These are phyloP conservation scores for Sphaerobolus stellatus DNA, from an alignment of 1,284 basidiomycete species.

Conservation along the genomic window DNA sequence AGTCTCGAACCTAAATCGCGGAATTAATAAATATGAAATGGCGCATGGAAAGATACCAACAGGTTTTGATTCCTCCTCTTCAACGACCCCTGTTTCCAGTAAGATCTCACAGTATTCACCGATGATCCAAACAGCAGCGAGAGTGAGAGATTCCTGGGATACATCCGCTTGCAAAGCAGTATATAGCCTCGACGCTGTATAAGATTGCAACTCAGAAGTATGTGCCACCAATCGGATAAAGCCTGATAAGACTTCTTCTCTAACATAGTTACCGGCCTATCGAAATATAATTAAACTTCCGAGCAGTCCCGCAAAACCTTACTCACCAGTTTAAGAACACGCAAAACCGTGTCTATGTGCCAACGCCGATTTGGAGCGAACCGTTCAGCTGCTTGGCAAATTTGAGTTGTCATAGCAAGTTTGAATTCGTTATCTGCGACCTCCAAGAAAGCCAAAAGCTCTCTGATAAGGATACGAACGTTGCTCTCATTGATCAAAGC, in stretches of 20 bases:
- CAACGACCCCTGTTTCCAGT: conserved; percentile 85
- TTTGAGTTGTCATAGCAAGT: conserved; percentile 95
- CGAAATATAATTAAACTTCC: background rate
- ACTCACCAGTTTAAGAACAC: conserved; percentile 87
- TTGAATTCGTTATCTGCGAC: conserved; percentile 99
- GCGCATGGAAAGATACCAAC: conserved; percentile 39
- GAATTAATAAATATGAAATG: background rate
- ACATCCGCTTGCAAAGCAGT: conserved; percentile 87
- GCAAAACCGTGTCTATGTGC: conserved; percentile 97
- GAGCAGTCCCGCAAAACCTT: background rate
- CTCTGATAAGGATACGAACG: conserved; percentile 88
- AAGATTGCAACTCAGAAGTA: conserved; percentile 95
- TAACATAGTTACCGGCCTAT: conserved; percentile 97
- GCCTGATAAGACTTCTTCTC: conserved; percentile 93
- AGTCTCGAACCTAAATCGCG: conserved; percentile 63
- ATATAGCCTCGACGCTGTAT: conserved; percentile 93
- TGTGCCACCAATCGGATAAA: conserved; percentile 97
- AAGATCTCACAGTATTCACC: conserved; percentile 96
- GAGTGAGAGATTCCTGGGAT: conserved; percentile 93
- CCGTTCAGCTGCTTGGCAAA: conserved; percentile 92
- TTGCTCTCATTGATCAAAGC: conserved; percentile 97
- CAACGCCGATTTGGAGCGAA: conserved; percentile 98
- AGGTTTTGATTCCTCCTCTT: conserved; percentile 77
- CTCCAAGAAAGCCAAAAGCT: conserved; percentile 94
- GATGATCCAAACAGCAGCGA: conserved; percentile 93